Conservation (phyloP, 225 moss, liverwort and hornwort species). For the Pseudisothecium myosuroides region DNA sequence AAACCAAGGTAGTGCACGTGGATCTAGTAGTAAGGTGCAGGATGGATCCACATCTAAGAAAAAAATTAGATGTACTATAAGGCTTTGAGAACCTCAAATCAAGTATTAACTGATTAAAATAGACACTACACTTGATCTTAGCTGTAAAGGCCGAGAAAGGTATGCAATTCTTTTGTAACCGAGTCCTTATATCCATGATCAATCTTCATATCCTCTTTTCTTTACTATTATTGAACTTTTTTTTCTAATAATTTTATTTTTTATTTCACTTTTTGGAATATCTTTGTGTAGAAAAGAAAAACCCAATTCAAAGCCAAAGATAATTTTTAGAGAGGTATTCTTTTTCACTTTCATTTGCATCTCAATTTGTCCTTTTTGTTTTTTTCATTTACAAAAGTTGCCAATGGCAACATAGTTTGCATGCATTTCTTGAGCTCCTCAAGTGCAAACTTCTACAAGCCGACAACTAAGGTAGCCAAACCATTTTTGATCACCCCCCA, state of each 20-base stretch:
- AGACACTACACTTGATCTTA: background rate
- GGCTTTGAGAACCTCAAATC: background rate
- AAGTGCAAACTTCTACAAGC: background rate
- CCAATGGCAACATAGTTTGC: background rate
- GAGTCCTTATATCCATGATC: background rate
- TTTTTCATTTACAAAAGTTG: background rate
- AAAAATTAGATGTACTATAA: background rate
- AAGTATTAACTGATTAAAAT: background rate
- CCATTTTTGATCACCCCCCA: too few relatives aligned
- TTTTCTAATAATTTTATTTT: background rate
- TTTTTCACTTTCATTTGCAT: background rate
- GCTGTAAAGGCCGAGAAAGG: fast-evolving
- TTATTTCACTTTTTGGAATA: background rate
- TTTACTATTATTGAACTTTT: background rate
- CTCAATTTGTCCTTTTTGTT: background rate
- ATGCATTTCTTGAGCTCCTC: background rate
- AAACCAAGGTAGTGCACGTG: fast-evolving
- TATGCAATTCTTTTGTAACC: background rate
- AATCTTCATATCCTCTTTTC: background rate
- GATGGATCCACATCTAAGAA: fast-evolving
- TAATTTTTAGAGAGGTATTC: background rate
- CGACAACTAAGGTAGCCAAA: background rate
- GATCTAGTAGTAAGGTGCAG: fast-evolving
- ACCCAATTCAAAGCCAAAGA: background rate
- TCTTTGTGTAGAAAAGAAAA: background rate